These are phyloP conservation scores for Irpex lacteus DNA, from an alignment of 1,284 basidiomycete species.

Conservation along the genomic window DNA sequence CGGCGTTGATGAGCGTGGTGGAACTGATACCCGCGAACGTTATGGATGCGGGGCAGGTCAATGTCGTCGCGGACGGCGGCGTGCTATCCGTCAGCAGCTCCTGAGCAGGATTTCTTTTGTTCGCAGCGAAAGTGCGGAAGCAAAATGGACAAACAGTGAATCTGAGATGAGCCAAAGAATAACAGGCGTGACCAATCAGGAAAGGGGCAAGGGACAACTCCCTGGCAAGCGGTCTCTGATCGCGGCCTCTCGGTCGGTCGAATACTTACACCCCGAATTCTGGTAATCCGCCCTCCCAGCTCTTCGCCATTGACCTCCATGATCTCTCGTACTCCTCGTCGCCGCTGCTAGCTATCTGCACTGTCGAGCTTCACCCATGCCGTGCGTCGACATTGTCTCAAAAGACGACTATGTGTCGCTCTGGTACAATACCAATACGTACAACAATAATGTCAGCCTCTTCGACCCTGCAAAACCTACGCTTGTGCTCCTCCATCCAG, in stretches of 20 bases:
- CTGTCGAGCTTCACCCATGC: constrained; percentile 43
- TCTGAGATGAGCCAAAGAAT: background rate
- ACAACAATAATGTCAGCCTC: constrained; percentile 53
- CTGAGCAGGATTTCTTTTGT: too few relatives aligned
- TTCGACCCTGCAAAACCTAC: constrained; percentile 65
- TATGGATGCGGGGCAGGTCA: background rate
- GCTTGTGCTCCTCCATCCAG: constrained; percentile 63
- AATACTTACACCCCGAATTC: background rate
- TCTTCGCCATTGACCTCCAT: background rate
- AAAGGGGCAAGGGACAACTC: background rate
- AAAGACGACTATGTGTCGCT: constrained; percentile 65
- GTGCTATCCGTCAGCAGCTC: too few relatives aligned
- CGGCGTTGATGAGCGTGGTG: background rate
- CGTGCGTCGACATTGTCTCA: constrained; percentile 64
- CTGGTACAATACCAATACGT: constrained; percentile 66
- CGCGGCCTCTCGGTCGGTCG: background rate
- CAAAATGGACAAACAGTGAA: background rate
- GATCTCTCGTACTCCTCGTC: constrained; percentile 1
- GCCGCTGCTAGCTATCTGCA: constrained; percentile 4
- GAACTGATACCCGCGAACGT: background rate
- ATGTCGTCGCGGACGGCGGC: background rate
- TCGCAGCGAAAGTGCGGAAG: background rate
- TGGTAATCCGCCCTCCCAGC: background rate
- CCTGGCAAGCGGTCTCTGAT: background rate
- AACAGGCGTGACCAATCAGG: background rate